Evolutionary conservation across 2,329 filamentous ascomycete species (phyloP).

Genomic region (Penicillium capsulatum): DNA sequence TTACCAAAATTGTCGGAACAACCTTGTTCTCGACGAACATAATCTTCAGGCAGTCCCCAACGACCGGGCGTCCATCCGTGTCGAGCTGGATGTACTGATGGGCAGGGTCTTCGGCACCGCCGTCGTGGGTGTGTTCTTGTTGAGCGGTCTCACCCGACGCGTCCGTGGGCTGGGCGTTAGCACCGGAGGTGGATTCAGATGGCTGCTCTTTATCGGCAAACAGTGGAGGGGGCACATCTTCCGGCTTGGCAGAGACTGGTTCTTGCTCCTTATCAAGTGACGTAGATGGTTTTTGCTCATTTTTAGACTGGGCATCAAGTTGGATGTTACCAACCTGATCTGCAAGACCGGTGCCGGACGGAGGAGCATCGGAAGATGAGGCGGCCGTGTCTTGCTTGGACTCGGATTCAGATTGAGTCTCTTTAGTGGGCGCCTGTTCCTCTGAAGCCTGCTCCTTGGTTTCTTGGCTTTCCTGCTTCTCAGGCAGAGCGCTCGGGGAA

Average conservation of each 20-base stretch:
- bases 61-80: slow-evolving; percentile 67
- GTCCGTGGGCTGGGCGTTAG: slow-evolving; percentile 19
- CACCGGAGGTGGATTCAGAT: slow-evolving; percentile 16
- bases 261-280: slow-evolving; percentile 9
- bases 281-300: slow-evolving; percentile 6
- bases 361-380: slow-evolving; percentile 16
- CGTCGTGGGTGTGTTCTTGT: slow-evolving; percentile 21
- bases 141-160: slow-evolving; percentile 13
- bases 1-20: slow-evolving; percentile 89
- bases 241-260: slow-evolving; percentile 53
- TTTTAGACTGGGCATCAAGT: slow-evolving; percentile 41
- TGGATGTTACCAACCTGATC: slow-evolving; percentile 56
- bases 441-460: neutral
- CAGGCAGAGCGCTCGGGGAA: slow-evolving; percentile 63
- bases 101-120: slow-evolving; percentile 21
- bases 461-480: slow-evolving; percentile 58
- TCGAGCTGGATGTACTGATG: slow-evolving; percentile 53
- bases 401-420: slow-evolving; percentile 1
- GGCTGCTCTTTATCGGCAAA: slow-evolving; percentile 48
- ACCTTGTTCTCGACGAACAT: slow-evolving; percentile 94
- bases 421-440: neutral
- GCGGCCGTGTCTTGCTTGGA: slow-evolving; percentile 5
- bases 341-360: slow-evolving; percentile 48
- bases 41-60: slow-evolving; percentile 91
- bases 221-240: slow-evolving; percentile 66